phyloP scores from a whole-genome alignment of 352 stramenopile genomes.

The Phytopythium litorale region DNA sequence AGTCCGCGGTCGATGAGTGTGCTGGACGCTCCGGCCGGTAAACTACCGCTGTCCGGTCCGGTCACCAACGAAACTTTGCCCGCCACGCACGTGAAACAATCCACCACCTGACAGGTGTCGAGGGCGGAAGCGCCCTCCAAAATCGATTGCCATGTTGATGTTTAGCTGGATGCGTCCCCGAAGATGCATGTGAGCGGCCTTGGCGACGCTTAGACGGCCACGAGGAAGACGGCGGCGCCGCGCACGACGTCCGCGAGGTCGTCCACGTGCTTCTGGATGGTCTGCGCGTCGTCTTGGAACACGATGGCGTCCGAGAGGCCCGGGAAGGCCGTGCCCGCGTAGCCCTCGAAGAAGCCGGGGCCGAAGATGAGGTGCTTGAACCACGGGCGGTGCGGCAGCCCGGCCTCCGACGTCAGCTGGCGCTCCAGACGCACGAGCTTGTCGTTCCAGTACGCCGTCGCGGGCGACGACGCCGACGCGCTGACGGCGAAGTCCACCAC shows the following conservation, averaged over 20 bases:
- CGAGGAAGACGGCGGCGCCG: conserved; percentile 5
- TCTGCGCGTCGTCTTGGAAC: conserved; percentile 5
- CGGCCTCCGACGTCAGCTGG: conserved; percentile 4
- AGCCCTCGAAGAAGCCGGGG: conserved; percentile 12
- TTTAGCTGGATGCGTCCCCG: no score
- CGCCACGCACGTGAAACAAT: no score
- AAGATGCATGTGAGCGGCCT: no score
- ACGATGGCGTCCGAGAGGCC: conserved; percentile 11
- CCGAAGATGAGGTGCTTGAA: conserved; percentile 16
- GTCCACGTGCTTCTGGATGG: conserved; percentile 16
- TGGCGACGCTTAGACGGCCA: background rate
- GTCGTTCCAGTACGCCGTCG: conserved; percentile 9
- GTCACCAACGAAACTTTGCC: no score
- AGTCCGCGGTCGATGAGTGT: no score
- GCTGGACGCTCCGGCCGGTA: no score
- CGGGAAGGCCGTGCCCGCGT: conserved; percentile 11
- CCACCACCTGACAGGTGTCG: no score
- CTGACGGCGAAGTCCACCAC: conserved; percentile 7
- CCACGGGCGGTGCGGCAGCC: conserved; percentile 11
- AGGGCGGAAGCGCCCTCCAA: no score
- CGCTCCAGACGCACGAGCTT: conserved; percentile 13
- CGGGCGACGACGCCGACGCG: conserved; percentile 1
- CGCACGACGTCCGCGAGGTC: conserved; percentile 9
- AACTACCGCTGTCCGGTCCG: no score
- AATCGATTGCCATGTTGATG: no score